These are phyloP conservation scores for Krasilnikovozyma curviuscula DNA, from an alignment of 768 basidiomycete genomes.

Conservation along the genomic window DNA sequence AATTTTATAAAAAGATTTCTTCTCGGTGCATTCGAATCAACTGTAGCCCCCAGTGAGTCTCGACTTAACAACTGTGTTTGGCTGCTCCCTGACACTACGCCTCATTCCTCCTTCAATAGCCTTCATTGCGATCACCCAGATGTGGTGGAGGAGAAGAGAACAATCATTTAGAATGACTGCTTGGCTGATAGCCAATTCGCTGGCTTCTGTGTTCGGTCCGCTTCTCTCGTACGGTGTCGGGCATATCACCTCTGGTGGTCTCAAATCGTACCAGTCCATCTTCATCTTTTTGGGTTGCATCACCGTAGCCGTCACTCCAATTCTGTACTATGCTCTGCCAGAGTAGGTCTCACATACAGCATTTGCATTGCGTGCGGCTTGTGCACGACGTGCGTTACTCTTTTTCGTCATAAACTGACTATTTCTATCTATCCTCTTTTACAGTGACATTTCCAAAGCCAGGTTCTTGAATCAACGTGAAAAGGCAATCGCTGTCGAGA, in stretches of 20 bases:
- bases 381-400: too few relatives aligned
- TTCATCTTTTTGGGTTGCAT: slow-evolving; percentile 22
- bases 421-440: too few relatives aligned
- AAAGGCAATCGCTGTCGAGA: slow-evolving; percentile 22
- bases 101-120: background rate
- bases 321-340: slow-evolving; percentile 21
- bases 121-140: too few relatives aligned
- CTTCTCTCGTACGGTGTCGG: slow-evolving; percentile 3
- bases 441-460: too few relatives aligned
- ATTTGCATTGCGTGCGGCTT: too few relatives aligned
- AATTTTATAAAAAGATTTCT: background rate
- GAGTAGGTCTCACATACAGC: too few relatives aligned
- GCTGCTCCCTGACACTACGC: background rate
- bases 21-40: background rate
- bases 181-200: slow-evolving; percentile 17
- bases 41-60: background rate
- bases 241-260: background rate
- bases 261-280: slow-evolving; percentile 19
- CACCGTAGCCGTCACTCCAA: slow-evolving; percentile 16
- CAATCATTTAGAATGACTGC: slow-evolving; percentile 17
- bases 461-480: too few relatives aligned
- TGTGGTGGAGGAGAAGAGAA: slow-evolving; percentile 22
- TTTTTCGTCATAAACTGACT: too few relatives aligned
- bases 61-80: background rate
- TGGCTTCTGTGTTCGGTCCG: slow-evolving; percentile 17